Conservation (phyloP, 345 rosid species). For the Orychophragmus violaceus region DNA sequence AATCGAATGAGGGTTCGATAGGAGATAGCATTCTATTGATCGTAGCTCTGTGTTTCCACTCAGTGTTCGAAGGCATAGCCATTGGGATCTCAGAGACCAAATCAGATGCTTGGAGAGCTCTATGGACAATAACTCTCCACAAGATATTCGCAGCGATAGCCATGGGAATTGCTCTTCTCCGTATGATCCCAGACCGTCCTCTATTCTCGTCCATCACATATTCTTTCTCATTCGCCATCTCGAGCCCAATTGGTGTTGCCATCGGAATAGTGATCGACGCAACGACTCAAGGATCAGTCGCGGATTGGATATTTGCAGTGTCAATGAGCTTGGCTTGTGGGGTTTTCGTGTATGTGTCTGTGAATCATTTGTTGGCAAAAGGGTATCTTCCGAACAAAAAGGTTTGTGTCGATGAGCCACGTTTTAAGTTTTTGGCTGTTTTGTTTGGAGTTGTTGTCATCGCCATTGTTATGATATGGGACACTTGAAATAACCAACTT, state of each 20-base stretch:
- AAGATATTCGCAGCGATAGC: constrained; percentile 80
- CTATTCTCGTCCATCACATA: constrained; percentile 45
- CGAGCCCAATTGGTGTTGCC: constrained; percentile 68
- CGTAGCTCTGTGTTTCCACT: constrained; percentile 79
- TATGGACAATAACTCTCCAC: constrained; percentile 68
- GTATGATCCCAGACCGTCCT: constrained; percentile 70
- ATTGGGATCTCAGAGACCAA: constrained; percentile 60
- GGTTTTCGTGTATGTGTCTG: constrained; percentile 63
- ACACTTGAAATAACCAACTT: constrained; percentile 7
- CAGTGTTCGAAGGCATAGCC: constrained; percentile 80
- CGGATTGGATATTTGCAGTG: constrained; percentile 69
- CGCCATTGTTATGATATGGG: constrained; percentile 77
- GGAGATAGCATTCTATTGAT: constrained; percentile 75
- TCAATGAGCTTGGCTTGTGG: constrained; percentile 84
- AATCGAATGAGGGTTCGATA: constrained; percentile 3
- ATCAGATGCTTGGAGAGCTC: constrained; percentile 69
- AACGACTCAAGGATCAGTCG: constrained; percentile 61
- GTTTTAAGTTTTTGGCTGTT: constrained; percentile 50
- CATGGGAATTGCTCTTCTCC: constrained; percentile 81
- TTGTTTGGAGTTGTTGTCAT: constrained; percentile 52
- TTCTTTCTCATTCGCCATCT: constrained; percentile 71
- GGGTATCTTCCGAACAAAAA: constrained; percentile 40
- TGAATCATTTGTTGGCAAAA: constrained; percentile 61
- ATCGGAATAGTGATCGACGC: constrained; percentile 72
- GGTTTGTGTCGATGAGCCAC: constrained; percentile 39